Base-by-base conservation (phyloP, 768 basidiomycete genomes). In the Lactarius indigo region DNA sequence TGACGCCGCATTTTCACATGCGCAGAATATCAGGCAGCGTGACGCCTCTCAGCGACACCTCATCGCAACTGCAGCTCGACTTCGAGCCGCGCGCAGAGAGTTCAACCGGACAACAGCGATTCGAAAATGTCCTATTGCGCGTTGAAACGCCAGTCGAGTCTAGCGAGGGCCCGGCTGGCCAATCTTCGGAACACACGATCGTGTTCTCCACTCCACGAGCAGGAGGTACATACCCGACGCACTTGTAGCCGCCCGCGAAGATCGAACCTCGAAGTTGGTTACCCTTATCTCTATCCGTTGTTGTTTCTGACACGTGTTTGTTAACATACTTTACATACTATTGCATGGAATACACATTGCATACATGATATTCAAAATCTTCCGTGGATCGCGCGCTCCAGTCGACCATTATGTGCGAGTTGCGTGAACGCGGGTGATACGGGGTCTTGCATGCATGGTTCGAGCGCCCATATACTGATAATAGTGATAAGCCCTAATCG, bases 11-110 rank as follows among this genome's bases (percentile, higher is more conserved):
- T 18, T 61, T 42, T 18, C 50, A 63, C 33, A 31, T 30, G 12
- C 65, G 64, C 30, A 42, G 47, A 20, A 64, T 57, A 28, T 61
- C 64, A 12, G 68, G 68, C 26, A 66, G 66, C 28, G n/a, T 66
- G 39, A 69, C 70, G 18, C 70, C 68, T 26, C 57, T 52, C 28
- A 64, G 64, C 17, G 54, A 68, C 12, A 61, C 54, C 20, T 61
- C 64, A 28, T 69, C 68, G n/a, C 62, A 63, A 20, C 50, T 61
- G 23, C 55, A 59, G 41, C 59, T 69, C 17, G 70, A 71, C 7
- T 13, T 69, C 8, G 70, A 64, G 26, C 35, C 31, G 26, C 57
- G 37, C 20, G 30, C 64, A 23, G 70, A 64, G 30, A 39, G 55
- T 39, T 57, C 63, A 20, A 20, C 31, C 28, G 54, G 41, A 18